phyloP scores from a whole-genome alignment of 2,329 filamentous ascomycete species.

The Curvularia sp. region DNA sequence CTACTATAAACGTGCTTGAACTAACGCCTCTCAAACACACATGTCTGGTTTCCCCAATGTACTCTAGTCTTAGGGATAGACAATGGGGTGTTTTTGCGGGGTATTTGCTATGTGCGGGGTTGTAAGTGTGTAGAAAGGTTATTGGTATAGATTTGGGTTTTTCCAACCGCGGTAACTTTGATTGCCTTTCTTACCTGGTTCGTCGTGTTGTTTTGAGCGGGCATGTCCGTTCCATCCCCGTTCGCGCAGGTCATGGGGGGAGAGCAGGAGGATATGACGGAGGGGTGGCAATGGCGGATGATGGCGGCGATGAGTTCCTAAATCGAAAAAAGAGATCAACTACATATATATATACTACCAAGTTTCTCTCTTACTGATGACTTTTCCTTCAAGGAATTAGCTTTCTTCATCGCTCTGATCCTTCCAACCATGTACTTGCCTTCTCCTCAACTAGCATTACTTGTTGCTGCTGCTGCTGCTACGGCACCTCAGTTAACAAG shows the following conservation, averaged over 20 bases:
- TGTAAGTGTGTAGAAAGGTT: too few species aligned
- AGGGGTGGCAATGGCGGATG: background rate
- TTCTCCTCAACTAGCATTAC: constrained; percentile 18
- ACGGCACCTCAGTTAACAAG: constrained; percentile 19
- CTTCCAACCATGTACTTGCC: constrained; percentile 28
- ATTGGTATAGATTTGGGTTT: too few species aligned
- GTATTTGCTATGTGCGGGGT: too few species aligned
- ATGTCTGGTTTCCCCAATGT: too few species aligned
- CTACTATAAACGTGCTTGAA: too few species aligned
- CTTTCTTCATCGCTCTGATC: too few species aligned
- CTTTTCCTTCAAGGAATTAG: background rate
- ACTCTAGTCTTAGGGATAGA: too few species aligned
- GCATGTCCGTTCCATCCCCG: background rate
- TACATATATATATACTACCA: background rate
- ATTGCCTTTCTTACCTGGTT: too few species aligned
- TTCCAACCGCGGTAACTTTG: too few species aligned
- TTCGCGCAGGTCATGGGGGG: background rate
- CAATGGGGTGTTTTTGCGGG: too few species aligned
- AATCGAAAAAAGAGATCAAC: background rate
- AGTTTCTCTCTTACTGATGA: background rate
- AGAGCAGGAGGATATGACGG: too few species aligned
- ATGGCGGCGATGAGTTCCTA: background rate
- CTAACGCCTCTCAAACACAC: too few species aligned
- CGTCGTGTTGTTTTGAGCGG: background rate
- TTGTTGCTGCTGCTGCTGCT: constrained; percentile 17